Evolutionary conservation across 768 basidiomycete species (phyloP), one percentile per base, ranked within the genome.

Genomic region (Pulveroboletus sp.): DNA sequence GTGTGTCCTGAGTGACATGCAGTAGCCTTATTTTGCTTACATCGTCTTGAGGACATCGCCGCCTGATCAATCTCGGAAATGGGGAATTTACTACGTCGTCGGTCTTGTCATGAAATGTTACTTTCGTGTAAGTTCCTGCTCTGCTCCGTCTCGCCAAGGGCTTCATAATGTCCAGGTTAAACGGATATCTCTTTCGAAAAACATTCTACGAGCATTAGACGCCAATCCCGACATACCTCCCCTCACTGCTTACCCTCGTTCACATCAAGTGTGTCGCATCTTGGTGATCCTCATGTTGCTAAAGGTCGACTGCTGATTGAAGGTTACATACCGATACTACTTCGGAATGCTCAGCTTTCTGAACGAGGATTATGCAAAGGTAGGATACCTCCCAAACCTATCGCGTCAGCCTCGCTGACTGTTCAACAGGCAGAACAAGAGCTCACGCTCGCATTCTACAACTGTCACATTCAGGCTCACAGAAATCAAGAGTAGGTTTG

Each of bases 271-370:
- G 64, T 52, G 69, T 55, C 34, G 37, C 50, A 47, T 51, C 45
- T 56, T 47, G 50, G 43, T 51, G 54, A 51, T 17, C 13, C 24
- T 29, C 39, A 23, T 45, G 23, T 54, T 49, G 36, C 52, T 50
- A 46, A 47, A 57, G 36, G 27, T 42, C 31, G 20, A 60, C 63
- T 40, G 62, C 36, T 41, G 49, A 51, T 56, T 51, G 51, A 71
- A 93, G 88, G 92, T 96, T 43, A 94, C 94, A 20, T 96, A 89
- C 70, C 77, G 84, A 53, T 99, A 95, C 74, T 97, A 97, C 64
- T 70, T 96, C 41, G 96, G 95, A 54, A 90, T 97, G 83, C 76
- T 98, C 53, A 86, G 83, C 62, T 97, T 98, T 71, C 68, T 97
- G 53, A 90, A 90, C 60, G 96, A 97, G 65, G 88, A 95, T 42